Base-by-base conservation (phyloP, 202 grass and related monocot genomes). In the Alloteropsis angusta region DNA sequence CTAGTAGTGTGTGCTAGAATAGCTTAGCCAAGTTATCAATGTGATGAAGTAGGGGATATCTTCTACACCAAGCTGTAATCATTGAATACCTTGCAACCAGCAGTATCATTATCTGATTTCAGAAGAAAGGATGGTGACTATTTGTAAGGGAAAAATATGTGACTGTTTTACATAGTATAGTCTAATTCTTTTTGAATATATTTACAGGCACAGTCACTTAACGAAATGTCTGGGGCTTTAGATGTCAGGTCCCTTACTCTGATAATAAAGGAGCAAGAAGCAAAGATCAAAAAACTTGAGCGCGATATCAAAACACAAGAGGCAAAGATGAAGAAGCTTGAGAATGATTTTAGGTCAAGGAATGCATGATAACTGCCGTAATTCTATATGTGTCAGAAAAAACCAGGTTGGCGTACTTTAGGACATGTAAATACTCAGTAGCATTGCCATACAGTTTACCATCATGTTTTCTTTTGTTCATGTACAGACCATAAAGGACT, bases 211-310 rank as follows among this genome's bases (percentile, higher is more conserved):
- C 89, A 89, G 32, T 83, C 85, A 68, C 60, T 98, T 55, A 92
- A 85, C 12, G 85, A 98, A 83, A 69, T 90, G 34, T 87, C 95
- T 42, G 89, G 80, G 81, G 87, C 85, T 70, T 85, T 98, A 91
- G 95, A 95, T 85, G 72, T 79, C 49, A 88, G 83, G 74, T 79
- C 89, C n/a, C 72, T 94, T 42, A 89, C 85, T 58, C 58, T 92
- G 35, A 72, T 62, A 50, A 87, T 88, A 19, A 95, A 98, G 78
- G 92, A 98, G 74, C 95, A 98, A 78, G 95, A 93, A 84, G 90
- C 81, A 60, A 95, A 82, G 81, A 90, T 76, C 38, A 93, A 88
- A 77, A 90, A 90, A 73, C 89, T 92, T 0, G 92, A 98, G 79
- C 48, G 5, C 13, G 82, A 87, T 50, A 62, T 92, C 65, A 92